A percentile compares a stretch with the other conserved stretches of the same genome.
These are phyloP conservation scores for Boechera divaricarpa DNA, from an alignment of 345 rosid species.

Conservation along the genomic window DNA sequence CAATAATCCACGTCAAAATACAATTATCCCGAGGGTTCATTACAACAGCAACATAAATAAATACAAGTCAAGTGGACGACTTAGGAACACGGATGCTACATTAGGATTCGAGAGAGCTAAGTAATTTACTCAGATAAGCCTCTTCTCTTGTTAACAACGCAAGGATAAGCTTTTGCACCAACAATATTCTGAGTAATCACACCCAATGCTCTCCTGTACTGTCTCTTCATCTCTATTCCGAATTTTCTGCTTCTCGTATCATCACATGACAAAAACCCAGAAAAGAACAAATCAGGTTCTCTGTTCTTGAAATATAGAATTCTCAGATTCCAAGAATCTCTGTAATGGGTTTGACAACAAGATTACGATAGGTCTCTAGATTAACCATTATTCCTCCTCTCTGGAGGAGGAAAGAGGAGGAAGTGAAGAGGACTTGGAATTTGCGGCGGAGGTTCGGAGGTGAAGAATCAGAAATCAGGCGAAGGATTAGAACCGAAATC, in stretches of 20 bases:
- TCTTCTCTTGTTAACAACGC: slow-evolving; percentile 68
- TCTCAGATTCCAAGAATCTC: slow-evolving; percentile 32
- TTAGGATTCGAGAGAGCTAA: not conserved
- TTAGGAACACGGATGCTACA: too few relatives aligned
- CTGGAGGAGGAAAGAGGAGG: too few relatives aligned
- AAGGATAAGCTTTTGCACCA: slow-evolving; percentile 54
- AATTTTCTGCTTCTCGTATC: slow-evolving; percentile 50
- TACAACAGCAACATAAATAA: too few relatives aligned
- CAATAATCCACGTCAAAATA: too few relatives aligned
- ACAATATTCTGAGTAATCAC: slow-evolving; percentile 65
- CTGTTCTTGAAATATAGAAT: not conserved
- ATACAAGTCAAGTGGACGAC: too few relatives aligned
- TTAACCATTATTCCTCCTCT: slow-evolving; percentile 42
- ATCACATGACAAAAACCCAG: slow-evolving; percentile 38
- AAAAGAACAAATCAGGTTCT: slow-evolving; percentile 25
- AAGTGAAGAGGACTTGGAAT: too few relatives aligned
- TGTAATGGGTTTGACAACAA: slow-evolving; percentile 49
- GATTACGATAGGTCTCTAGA: slow-evolving; percentile 50
- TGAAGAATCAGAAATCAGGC: too few relatives aligned
- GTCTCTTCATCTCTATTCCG: slow-evolving; percentile 55
- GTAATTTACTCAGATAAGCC: slow-evolving; percentile 54
- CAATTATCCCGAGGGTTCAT: too few relatives aligned
- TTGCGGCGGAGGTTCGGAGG: too few relatives aligned
- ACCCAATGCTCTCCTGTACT: slow-evolving; percentile 67
- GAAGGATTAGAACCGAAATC: too few relatives aligned